These are phyloP conservation scores for Aspergillus neotritici DNA, from an alignment of 2,329 filamentous ascomycete species.

Conservation along the genomic window DNA sequence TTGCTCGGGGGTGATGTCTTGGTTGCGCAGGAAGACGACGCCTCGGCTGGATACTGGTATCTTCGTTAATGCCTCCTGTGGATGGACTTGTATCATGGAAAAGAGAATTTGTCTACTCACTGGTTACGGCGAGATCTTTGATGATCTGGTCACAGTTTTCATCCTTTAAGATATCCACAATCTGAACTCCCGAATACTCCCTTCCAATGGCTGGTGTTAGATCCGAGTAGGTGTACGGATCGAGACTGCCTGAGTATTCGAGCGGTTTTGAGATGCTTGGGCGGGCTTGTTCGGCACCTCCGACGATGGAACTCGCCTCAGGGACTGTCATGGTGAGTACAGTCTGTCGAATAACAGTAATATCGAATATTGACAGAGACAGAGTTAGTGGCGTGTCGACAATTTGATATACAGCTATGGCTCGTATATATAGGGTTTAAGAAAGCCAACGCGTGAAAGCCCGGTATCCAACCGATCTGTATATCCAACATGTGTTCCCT, in stretches of 20 bases:
- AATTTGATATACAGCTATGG: no score
- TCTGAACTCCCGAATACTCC: conserved; percentile 36
- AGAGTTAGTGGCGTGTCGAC: no score
- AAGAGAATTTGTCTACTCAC: conserved; percentile 36
- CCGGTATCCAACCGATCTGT: no score
- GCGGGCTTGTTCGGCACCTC: conserved; percentile 19
- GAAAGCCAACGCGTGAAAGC: no score
- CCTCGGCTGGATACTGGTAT: conserved; percentile 58
- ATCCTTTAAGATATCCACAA: conserved; percentile 51
- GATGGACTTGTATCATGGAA: conserved; percentile 28
- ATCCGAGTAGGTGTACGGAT: conserved; percentile 37
- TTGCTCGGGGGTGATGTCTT: conserved; percentile 56
- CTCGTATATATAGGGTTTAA: no score
- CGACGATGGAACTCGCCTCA: conserved; percentile 12
- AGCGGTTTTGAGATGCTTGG: conserved; percentile 29
- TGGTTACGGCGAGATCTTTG: conserved; percentile 61
- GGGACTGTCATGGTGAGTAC: conserved; percentile 14
- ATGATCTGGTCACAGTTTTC: conserved; percentile 58
- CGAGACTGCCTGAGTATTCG: conserved; percentile 33
- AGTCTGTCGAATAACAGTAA: neutral
- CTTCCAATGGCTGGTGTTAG: conserved; percentile 38
- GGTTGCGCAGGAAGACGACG: conserved; percentile 65
- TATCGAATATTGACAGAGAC: no score
- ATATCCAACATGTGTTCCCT: no score
- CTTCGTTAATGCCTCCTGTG: neutral